A percentile compares a stretch with the other conserved stretches of the same genome.
Conservation (phyloP, 106 monocot species). For the Dioscorea dumetorum region DNA sequence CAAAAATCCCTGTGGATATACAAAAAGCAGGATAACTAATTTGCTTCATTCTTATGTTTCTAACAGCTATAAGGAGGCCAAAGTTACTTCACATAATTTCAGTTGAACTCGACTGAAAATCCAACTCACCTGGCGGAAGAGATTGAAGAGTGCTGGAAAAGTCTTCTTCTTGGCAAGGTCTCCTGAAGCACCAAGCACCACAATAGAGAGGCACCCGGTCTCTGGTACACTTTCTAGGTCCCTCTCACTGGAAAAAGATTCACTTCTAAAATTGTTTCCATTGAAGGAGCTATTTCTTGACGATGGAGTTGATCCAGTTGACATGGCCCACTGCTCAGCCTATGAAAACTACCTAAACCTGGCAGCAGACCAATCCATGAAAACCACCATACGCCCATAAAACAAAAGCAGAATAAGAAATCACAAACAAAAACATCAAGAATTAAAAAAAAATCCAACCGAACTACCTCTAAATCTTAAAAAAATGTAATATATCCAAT, state of each 20-base stretch:
- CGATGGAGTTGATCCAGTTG: slow-evolving; percentile 10
- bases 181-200: slow-evolving; percentile 95
- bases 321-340: slow-evolving; percentile 8
- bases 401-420: no score
- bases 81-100: no score
- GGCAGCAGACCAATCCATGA: no score
- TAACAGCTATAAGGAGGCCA: no score
- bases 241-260: slow-evolving; percentile 22
- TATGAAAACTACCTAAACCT: no score
- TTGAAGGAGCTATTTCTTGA: slow-evolving; percentile 9
- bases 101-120: background rate
- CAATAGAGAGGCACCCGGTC: slow-evolving; percentile 48
- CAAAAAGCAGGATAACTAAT: background rate
- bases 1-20: slow-evolving; percentile 62
- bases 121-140: slow-evolving; percentile 72
- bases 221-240: slow-evolving; percentile 24
- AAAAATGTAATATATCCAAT: no score
- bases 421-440: no score
- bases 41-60: no score
- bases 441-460: no score
- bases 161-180: slow-evolving; percentile 99
- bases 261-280: slow-evolving; percentile 23
- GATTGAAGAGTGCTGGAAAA: slow-evolving; percentile 80
- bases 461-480: no score
- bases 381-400: no score